Percentiles rank a stretch among this genome's conserved stretches.
phyloP scores from a whole-genome alignment of 108 stramenopile genomes.

The Cylindrotheca closterium region DNA sequence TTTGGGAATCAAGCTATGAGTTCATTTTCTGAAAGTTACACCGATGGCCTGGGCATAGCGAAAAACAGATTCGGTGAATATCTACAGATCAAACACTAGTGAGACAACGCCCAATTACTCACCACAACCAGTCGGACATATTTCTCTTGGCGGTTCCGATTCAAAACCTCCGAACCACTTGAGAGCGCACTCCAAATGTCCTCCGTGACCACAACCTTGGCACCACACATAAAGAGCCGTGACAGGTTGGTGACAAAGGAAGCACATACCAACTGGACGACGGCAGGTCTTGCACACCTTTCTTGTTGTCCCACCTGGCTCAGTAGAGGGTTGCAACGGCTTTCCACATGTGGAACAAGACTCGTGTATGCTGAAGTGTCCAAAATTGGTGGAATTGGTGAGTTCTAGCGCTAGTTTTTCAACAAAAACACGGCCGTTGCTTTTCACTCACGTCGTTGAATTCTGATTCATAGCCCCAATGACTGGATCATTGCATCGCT shows the following conservation, averaged over 20 bases:
- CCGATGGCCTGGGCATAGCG: too few relatives aligned
- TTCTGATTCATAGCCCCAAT: conserved; percentile 77
- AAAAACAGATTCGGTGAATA: too few relatives aligned
- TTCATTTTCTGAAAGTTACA: too few relatives aligned
- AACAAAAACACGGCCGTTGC: not conserved
- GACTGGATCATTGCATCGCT: conserved; percentile 68
- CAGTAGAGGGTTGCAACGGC: conserved; percentile 36
- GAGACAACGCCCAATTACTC: too few relatives aligned
- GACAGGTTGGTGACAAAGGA: conserved; percentile 82
- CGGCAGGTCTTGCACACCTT: conserved; percentile 71
- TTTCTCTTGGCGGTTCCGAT: conserved; percentile 47
- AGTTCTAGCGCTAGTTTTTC: not conserved
- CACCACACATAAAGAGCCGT: conserved; percentile 86
- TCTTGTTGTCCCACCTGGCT: conserved; percentile 16
- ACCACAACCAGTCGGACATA: conserved; percentile 85
- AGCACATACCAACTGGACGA: conserved; percentile 72
- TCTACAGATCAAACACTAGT: too few relatives aligned
- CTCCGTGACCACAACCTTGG: conserved; percentile 83
- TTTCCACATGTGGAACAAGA: conserved; percentile 81
- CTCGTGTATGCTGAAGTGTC: conserved; percentile 57
- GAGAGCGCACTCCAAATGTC: conserved; percentile 69
- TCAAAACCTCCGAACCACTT: conserved; percentile 62
- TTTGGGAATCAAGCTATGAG: too few relatives aligned
- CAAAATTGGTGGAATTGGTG: not conserved
- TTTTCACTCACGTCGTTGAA: conserved; percentile 61